Percentiles rank a stretch among this genome's conserved stretches.
These are phyloP conservation scores for Microbotryomycetes sp. DNA, from an alignment of 1,284 basidiomycete species.

Conservation along the genomic window DNA sequence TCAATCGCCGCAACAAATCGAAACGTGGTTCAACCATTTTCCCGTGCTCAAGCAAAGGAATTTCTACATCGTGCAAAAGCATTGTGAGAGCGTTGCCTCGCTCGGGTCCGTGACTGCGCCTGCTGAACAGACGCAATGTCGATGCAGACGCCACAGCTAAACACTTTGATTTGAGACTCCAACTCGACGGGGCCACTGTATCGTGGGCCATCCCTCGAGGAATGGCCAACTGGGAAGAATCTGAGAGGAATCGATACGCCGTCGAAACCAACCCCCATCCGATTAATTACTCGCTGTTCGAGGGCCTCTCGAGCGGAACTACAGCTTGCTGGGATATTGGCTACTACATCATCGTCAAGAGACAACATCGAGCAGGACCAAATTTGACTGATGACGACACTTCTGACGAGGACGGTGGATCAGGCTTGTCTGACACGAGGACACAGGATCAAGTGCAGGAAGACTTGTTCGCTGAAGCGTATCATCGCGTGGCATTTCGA, in stretches of 20 bases:
- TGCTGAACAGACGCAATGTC: no score
- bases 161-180: conserved; percentile 22
- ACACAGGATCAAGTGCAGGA: conserved; percentile 4
- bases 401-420: not conserved
- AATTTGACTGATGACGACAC: conserved; percentile 1
- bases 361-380: not conserved
- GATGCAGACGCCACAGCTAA: conserved; percentile 9
- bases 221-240: not conserved
- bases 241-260: not conserved
- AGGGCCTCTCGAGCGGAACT: conserved; percentile 1
- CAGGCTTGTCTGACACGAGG: not conserved
- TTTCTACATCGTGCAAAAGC: conserved; percentile 24
- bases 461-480: conserved; percentile 9
- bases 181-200: conserved; percentile 12
- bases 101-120: not conserved
- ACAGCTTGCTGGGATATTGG: conserved; percentile 15
- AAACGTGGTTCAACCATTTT: not conserved
- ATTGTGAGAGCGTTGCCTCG: not conserved
- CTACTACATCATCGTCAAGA: conserved; percentile 7
- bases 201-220: conserved; percentile 18
- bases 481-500: not conserved
- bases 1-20: not conserved
- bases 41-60: conserved; percentile 3
- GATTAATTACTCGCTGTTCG: conserved; percentile 11
- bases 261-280: conserved; percentile 16